Evolutionary conservation across 345 rosid species (phyloP).

Genomic region (Theobroma cacao): DNA sequence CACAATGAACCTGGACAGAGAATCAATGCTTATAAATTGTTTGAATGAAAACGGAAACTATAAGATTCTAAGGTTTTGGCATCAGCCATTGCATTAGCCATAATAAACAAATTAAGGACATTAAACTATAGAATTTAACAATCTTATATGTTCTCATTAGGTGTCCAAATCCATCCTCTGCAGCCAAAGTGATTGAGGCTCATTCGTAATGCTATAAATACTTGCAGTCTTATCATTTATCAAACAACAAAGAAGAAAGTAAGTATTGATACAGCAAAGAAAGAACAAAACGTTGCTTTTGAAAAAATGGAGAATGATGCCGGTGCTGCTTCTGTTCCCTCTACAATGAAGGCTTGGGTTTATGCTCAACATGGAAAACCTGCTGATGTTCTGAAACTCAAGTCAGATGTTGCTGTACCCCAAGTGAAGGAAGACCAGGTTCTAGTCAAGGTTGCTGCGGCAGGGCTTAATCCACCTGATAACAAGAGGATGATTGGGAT

Average conservation of each 20-base stretch:
- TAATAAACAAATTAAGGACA: no score
- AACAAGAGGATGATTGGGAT: conserved; percentile 75
- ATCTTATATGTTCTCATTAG: background rate
- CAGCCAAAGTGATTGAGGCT: background rate
- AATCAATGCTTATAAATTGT: no score
- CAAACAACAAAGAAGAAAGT: background rate
- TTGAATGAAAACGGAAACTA: no score
- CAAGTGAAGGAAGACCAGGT: conserved; percentile 77
- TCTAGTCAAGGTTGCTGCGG: conserved; percentile 73
- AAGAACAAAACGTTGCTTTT: no score
- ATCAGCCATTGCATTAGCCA: background rate
- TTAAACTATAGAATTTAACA: no score
- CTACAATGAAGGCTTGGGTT: conserved; percentile 77
- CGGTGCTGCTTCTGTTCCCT: conserved; percentile 36
- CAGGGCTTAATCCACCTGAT: conserved; percentile 90
- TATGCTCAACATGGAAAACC: conserved; percentile 64
- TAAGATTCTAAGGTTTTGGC: background rate
- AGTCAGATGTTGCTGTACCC: conserved; percentile 62
- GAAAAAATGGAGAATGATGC: background rate
- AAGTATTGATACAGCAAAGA: no score
- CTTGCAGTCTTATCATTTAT: background rate
- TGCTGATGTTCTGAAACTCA: conserved; percentile 67
- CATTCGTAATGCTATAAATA: background rate
- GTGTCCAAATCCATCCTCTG: background rate
- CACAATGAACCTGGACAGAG: no score